Evolutionary conservation across 345 rosid species (phyloP), one percentile per base, ranked within the genome.

Genomic region (Triadica sebifera): DNA sequence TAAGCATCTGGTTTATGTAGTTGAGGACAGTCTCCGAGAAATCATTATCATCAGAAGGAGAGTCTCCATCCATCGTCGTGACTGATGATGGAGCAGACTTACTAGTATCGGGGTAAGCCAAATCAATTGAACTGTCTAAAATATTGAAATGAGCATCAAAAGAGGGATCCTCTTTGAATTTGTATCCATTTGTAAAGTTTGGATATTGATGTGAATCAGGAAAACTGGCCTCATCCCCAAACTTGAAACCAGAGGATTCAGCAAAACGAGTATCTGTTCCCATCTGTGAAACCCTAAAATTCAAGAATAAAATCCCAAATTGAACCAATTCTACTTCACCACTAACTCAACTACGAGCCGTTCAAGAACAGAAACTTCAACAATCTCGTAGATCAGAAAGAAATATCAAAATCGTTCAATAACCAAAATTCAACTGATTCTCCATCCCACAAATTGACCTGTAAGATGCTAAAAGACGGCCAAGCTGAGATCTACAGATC

Each of bases 1-100:
- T 81, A 22, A 90, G 95, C 67, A 90, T 73, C 85, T 87, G 86
- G 67, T 70, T 86, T 19, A 92, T 84, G 79, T 87, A 90, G 78
- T 74, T 86, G 75, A 89, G 88, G 39, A 87, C 84, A 0, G 88
- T 77, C 38, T 89, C 89, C 1, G 85, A 79, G 11, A 84, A 87
- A 12, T 82, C 83, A 51, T 75, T 81, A 72, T 85, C 91, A 53
- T 81, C 91, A 6, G 85, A 83, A 82, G 94, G 84, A 9, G 87
- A 81, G 66, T 77, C 82, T 17, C 75, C 79, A 65, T 72, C 84
- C 19, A 46, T 37, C 12, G 77, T 77, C 57, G 9, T 16, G 17
- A 74, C 38, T 11, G 74, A 74, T 2, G 84, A 69, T 63, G 71
- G 49, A 38, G 77, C 69, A 24, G 65, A n/a, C 39, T 16, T 13